Conservation (phyloP, 257 asterid genomes). For the Lithospermum erythrorhizon region DNA sequence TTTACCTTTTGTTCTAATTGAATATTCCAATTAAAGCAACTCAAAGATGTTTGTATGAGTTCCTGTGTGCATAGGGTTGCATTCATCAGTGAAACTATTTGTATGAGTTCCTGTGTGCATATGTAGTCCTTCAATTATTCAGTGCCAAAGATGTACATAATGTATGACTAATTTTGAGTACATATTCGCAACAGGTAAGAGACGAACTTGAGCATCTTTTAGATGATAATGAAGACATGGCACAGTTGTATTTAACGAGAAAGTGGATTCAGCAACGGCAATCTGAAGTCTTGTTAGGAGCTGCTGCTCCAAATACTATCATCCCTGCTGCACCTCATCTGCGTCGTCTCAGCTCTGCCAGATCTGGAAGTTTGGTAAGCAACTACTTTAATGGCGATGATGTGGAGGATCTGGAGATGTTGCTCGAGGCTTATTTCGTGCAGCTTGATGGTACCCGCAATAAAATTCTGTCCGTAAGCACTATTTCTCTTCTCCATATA, state of each 20-base stretch:
- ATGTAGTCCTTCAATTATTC: background rate
- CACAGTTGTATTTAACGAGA: conserved; percentile 74
- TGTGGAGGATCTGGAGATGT: conserved; percentile 96
- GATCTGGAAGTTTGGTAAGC: conserved; percentile 72
- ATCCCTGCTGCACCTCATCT: conserved; percentile 43
- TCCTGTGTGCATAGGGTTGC: no score
- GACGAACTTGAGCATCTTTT: conserved; percentile 98
- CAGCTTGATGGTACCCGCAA: conserved; percentile 97
- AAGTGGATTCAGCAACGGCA: conserved; percentile 82
- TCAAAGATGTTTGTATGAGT: no score
- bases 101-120: no score
- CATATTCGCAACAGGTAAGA: conserved; percentile 52
- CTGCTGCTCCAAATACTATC: conserved; percentile 37
- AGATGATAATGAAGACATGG: conserved; percentile 96
- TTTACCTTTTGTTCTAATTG: no score
- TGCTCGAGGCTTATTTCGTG: conserved; percentile 97
- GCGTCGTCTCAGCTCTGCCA: conserved; percentile 54
- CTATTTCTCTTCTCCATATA: background rate
- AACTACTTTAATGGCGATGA: conserved; percentile 52
- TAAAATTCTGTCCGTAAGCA: conserved; percentile 88
- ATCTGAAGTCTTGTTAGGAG: conserved; percentile 42
- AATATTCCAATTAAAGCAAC: no score
- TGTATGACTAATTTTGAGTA: background rate
- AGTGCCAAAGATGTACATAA: background rate
- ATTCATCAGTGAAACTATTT: no score